These are phyloP conservation scores for Neurospora sp. DNA, from an alignment of 2,329 filamentous ascomycete genomes.

Conservation along the genomic window DNA sequence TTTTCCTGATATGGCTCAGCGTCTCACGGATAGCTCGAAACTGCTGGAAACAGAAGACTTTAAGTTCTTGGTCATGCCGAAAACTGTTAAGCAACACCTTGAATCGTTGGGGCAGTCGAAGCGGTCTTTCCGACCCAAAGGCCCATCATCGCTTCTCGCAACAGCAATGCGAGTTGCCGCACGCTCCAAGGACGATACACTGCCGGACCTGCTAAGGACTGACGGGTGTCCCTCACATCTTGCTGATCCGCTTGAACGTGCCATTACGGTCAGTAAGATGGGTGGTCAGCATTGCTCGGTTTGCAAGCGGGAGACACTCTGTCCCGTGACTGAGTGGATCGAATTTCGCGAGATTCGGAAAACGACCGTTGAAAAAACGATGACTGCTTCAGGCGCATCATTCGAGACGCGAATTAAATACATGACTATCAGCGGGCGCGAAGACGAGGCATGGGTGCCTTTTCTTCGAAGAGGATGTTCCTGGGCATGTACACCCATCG, in stretches of 20 bases:
- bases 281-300: constrained; percentile 43
- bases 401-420: constrained; percentile 18
- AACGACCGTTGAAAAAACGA: constrained; percentile 10
- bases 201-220: background rate
- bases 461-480: constrained; percentile 41
- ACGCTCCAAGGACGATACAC: background rate
- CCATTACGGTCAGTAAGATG: constrained; percentile 31
- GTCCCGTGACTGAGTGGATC: constrained; percentile 49
- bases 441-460: constrained; percentile 31
- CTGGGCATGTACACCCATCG: constrained; percentile 34
- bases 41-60: constrained; percentile 15
- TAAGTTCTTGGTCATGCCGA: constrained; percentile 10
- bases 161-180: constrained; percentile 38
- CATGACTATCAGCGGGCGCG: constrained; percentile 11
- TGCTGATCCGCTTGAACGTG: constrained; percentile 28
- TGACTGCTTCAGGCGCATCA: constrained; percentile 9
- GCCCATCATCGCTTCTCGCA: constrained; percentile 36
- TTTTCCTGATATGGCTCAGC: constrained; percentile 3
- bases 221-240: constrained; percentile 22
- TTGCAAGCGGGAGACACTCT: constrained; percentile 38
- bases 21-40: background rate
- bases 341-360: constrained; percentile 46
- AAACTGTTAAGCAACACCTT: background rate
- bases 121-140: background rate
- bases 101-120: background rate